phyloP scores from a whole-genome alignment of 352 stramenopile species.

The Aphanomyces cochlioides region DNA sequence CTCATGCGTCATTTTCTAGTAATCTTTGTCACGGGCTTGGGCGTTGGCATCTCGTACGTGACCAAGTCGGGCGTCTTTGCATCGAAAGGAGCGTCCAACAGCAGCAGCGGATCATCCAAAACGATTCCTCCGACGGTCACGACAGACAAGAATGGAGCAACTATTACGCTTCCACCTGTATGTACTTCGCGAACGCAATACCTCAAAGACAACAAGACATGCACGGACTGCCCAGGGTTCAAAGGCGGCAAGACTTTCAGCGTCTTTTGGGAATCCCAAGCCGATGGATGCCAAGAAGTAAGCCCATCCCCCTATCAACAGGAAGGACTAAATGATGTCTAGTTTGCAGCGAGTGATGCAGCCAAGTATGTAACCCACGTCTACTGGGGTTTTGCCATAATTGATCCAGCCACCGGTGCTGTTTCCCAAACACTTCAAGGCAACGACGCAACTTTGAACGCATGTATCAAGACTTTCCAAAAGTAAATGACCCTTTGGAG shows the following conservation, averaged over 20 bases:
- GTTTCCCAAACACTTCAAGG: slow-evolving; percentile 17
- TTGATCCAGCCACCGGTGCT: neutral
- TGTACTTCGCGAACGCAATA: neutral
- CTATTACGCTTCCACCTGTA: neutral
- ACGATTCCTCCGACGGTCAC: neutral
- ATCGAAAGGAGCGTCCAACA: neutral
- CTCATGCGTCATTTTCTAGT: neutral
- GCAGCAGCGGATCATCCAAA: neutral
- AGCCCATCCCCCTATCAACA: neutral
- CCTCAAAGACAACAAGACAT: slow-evolving; percentile 19
- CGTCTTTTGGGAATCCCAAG: slow-evolving; percentile 21
- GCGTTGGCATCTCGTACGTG: slow-evolving; percentile 11
- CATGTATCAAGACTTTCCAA: slow-evolving; percentile 15
- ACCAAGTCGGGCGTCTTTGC: slow-evolving; percentile 22
- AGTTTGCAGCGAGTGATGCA: slow-evolving; percentile 14
- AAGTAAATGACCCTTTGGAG: neutral
- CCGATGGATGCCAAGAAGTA: slow-evolving; percentile 18
- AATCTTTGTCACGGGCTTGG: neutral
- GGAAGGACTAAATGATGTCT: neutral
- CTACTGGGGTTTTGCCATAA: slow-evolving; percentile 20
- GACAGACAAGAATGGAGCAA: neutral
- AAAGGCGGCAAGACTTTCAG: slow-evolving; percentile 21
- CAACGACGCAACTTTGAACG: slow-evolving; percentile 12
- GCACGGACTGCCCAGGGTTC: neutral
- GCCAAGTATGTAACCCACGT: slow-evolving; percentile 19